Evolutionary conservation across 1,284 basidiomycete species (phyloP), one percentile per base, ranked within the genome.

Genomic region (Anthracocystis setariae): DNA sequence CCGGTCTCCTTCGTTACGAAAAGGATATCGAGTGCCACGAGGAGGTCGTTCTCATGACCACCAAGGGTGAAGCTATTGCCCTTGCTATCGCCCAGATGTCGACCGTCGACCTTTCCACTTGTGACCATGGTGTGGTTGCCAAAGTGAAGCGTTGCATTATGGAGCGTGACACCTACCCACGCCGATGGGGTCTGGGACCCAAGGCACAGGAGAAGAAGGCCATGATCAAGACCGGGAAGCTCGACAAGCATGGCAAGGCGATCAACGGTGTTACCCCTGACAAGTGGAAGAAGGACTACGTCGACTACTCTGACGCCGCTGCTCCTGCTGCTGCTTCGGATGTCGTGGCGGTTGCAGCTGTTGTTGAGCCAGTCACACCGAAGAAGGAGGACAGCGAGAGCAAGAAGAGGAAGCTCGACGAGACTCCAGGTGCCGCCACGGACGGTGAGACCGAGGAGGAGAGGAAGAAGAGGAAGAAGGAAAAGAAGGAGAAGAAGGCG

Each of bases 101-200:
- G 13, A 98, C 95, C 10, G 95, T 96, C 65, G 96, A 98, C 84
- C 89, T 99, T 53, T 92, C 94, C 18, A 96, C 94, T 10, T 98
- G 94, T 84, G 95, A 98, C 84, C 96, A 99, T 83, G 96, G 96
- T 59, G 93, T 99, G 58, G 96, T 98, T 38, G 96, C 96, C 44
- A 98, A 98, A 86, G 93, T 99, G 80, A 99, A 99, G 87, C 88
- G 96, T 58, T 98, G 95, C 84, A 98, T 99, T 83, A 99, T 99
- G 96, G 84, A 98, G 85, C 90, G 95, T 49, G 95, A 99, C 84
- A 93, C 93, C 18, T 98, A 98, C 85, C 96, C 96, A 38, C 89
- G 96, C 65, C 90, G 94, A 76, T 98, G 96, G 96, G 96, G 96
- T 68, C 88, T 99, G 56, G 96, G 96, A 20, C 96, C 95, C 37